Evolutionary conservation across 305 asterid genomes (phyloP).

Genomic region (Fraxinus latifolia): DNA sequence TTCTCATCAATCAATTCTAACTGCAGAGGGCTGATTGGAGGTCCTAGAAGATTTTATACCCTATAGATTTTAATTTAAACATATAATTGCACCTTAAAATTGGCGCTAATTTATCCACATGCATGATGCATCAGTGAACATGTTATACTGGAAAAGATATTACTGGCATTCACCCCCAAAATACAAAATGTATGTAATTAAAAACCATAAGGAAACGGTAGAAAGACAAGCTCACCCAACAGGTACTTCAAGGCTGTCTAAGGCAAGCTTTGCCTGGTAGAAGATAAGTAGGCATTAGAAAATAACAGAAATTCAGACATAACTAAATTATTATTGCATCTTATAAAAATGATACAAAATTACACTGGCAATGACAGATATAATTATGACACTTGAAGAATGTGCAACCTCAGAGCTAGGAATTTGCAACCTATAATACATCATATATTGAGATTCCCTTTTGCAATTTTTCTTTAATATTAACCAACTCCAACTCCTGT

Average conservation of each 20-base stretch:
- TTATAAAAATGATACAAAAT: constrained; percentile 1
- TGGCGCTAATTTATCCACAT: constrained; percentile 8
- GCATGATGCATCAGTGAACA: neutral
- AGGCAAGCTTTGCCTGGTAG: constrained; percentile 65
- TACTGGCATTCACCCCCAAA: constrained; percentile 13
- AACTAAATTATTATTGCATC: neutral
- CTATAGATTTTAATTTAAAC: constrained; percentile 3
- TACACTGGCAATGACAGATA: constrained; percentile 5
- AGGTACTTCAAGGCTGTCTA: constrained; percentile 77
- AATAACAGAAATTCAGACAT: neutral
- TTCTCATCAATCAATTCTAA: constrained; percentile 17
- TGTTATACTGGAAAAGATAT: neutral
- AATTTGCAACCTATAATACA: neutral
- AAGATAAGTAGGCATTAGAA: constrained; percentile 17
- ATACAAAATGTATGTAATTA: neutral
- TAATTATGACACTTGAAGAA: neutral
- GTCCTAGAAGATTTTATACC: constrained; percentile 2
- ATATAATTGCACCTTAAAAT: neutral
- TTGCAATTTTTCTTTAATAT: neutral
- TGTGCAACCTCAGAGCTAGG: constrained; percentile 4
- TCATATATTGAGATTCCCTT: neutral
- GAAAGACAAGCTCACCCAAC: constrained; percentile 53
- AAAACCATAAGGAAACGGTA: neutral
- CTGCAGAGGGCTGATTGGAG: neutral
- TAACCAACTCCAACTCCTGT: neutral